Base-by-base conservation (phyloP, 495 filamentous ascomycete genomes). In the Tuber borchii region DNA sequence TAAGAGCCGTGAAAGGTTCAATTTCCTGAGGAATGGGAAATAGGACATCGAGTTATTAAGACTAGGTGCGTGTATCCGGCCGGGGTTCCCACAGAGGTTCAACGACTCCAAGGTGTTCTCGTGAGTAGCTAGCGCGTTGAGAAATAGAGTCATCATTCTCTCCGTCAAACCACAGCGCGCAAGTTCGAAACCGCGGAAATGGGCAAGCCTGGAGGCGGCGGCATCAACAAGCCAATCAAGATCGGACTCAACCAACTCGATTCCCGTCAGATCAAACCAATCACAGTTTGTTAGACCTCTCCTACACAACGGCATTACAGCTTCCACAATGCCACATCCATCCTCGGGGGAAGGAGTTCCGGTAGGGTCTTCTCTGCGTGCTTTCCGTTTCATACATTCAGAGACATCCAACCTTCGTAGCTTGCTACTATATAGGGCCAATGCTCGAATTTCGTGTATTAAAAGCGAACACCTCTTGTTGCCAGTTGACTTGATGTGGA, bases 261-360 rank as follows among this genome's bases (percentile, higher is more conserved):
- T 97, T 19, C 92, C 93, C 74, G 90, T 93, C 73, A 98, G 84
- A 69, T 88, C 88, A 69, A 98, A 89, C 89, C 90, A 97, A 83
- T 90, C 92, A 73, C 91, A 90, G 83, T 89, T 92, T 12, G 90
- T 97, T 81, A 89, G 86, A 82, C 91, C 89, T 77, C 87, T 89
- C 72, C 87, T 89, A 84, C 90, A 96, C 31, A 92, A 86, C 22
- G 93, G 91, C 81, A 93, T 90, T 8, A 97, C 85, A 22, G 92
- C 93, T 72, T 93, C 91, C 45, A 91, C 89, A 73, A 96, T 90
- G 42, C 91, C 92, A 80, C 92, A 94, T 3, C 91, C 92, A 20
- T 82, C 85, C 44, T 86, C 86, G 44, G 86, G 87, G 61, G 89
- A 86, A 8, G 73, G 70, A 71, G 22, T 46, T 34, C 73, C 72